Evolutionary conservation across 2,329 filamentous ascomycete genomes (phyloP), one percentile per base, ranked within the genome.

Genomic region (Macroventuria anomochaeta): DNA sequence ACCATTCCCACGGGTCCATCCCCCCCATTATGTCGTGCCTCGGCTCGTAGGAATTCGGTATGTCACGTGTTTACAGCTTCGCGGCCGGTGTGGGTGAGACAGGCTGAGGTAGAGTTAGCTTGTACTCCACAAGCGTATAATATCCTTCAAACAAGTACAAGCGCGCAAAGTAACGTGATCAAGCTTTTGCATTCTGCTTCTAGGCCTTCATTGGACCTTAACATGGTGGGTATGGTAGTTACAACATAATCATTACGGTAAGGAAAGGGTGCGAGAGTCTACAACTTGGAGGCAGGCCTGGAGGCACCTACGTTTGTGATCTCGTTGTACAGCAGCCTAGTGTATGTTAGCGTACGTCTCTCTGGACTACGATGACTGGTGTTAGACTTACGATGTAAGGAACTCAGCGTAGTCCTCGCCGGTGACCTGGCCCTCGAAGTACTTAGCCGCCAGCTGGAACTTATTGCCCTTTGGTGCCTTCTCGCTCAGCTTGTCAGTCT

Each of bases 371-470:
- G 17, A 25, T 3, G 13, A 3, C 15, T 20, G 7, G 23, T 8
- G 11, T 25, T 15, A 18, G 20, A 79, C 88, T 83, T 81, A 91
- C 87, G 83, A 81, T 61, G 91, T 97, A 80, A 99, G 78, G 80
- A 97, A 97, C 76, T 99, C 95, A 11, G 93, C 92, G 75, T 97
- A 97, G 65, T 97, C 93, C 81, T 97, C 95, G 51, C 95, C 95
- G 3, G 93, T 97, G 53, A 97, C 89, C 82, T 99, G 95, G 38
- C 85, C 81, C 28, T 90, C 86, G 72, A 97, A 97, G 79, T 97
- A 97, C 77, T 96, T 88, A 1, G 91, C 91, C 0, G 95, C 95
- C 46, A 96, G 83, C 55, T 88, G 86, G 80, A 83, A 97, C 82
- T 97, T 97, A 82, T 97, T 95, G 52, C 92, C 92, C 81, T 90